Base-by-base conservation (phyloP, 2,329 filamentous ascomycete species). In the Colletotrichum godetiae region DNA sequence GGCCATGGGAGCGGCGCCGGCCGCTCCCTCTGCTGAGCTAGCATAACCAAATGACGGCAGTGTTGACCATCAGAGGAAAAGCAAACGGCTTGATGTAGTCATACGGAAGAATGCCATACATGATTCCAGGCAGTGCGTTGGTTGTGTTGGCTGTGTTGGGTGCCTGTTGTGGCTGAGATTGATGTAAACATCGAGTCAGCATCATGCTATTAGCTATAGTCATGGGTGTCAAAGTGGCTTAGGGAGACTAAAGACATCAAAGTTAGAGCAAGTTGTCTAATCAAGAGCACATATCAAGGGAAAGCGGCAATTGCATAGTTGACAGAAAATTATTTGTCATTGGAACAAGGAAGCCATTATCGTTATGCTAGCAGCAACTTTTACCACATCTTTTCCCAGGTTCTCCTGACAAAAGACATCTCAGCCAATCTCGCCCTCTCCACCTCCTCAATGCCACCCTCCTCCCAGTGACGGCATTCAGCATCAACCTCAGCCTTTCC, bases 401-500 rank as follows among this genome's bases (percentile, higher is more conserved):
- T 79, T 4, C 84, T 80, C 60, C 76, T 78, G 70, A 75, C 76
- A 56, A 84, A 78, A 22, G 78, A 73, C 83, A 85, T 84, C 31
- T 78, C 75, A 7, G 80, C 80, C 29, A 85, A 77, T 55, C 79
- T 78, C 22, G 77, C 75, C 75, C 78, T 77, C 77, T 85, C 83
- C 67, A 86, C 86, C 77, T 86, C 85, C 74, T 86, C 84, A 37
- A 88, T 82, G 5, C 84, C 84, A 7, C 84, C 84, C 75, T 85
- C 83, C 71, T 86, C 84, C 84, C 84, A 86, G 57, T 82, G 78
- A 22, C 80, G 76, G 75, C 84, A 85, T 79, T 85, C 84, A 74
- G 90, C 89, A 67, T 92, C 92, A 74, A 93, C 89, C 80, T 93
- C 92, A 7, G 88, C 88, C 72, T 93, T 83, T 71, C 92, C 91